phyloP scores from a whole-genome alignment of 2,329 filamentous ascomycete genomes.

The Sporothrix dimorphospora region DNA sequence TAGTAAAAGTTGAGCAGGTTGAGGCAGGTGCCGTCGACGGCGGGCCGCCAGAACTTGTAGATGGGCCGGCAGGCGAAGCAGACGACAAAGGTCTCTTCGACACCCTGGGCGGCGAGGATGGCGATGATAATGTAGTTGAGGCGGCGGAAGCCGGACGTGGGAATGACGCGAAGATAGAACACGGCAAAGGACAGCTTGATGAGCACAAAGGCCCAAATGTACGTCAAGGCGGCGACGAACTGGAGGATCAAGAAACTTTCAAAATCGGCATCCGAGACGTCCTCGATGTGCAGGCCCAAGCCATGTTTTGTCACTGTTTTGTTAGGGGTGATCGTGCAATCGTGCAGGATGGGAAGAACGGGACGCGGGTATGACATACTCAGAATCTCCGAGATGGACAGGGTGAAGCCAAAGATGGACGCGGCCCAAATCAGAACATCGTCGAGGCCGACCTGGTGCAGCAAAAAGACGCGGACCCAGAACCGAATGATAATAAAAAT shows the following conservation, averaged over 20 bases:
- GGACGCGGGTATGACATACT: background rate
- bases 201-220: slow-evolving; percentile 25
- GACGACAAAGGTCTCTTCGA: slow-evolving; percentile 29
- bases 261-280: background rate
- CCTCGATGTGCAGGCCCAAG: slow-evolving; percentile 9
- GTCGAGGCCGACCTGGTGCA: slow-evolving; percentile 18
- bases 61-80: slow-evolving; percentile 25
- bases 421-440: slow-evolving; percentile 21
- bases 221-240: slow-evolving; percentile 19
- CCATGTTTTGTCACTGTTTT: slow-evolving; percentile 23
- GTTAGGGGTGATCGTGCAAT: background rate
- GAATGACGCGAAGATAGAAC: slow-evolving; percentile 25
- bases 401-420: background rate
- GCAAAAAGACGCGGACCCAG: background rate
- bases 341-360: background rate
- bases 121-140: slow-evolving; percentile 24
- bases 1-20: slow-evolving; percentile 24
- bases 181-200: slow-evolving; percentile 27
- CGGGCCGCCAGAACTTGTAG: slow-evolving; percentile 24
- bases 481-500: slow-evolving; percentile 4
- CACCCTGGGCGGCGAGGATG: slow-evolving; percentile 19
- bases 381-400: background rate
- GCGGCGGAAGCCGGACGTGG: slow-evolving; percentile 12
- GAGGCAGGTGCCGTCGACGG: slow-evolving; percentile 5
- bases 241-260: slow-evolving; percentile 7